Evolutionary conservation across 2,329 filamentous ascomycete genomes (phyloP).

Genomic region (Emydomyces testavorans): DNA sequence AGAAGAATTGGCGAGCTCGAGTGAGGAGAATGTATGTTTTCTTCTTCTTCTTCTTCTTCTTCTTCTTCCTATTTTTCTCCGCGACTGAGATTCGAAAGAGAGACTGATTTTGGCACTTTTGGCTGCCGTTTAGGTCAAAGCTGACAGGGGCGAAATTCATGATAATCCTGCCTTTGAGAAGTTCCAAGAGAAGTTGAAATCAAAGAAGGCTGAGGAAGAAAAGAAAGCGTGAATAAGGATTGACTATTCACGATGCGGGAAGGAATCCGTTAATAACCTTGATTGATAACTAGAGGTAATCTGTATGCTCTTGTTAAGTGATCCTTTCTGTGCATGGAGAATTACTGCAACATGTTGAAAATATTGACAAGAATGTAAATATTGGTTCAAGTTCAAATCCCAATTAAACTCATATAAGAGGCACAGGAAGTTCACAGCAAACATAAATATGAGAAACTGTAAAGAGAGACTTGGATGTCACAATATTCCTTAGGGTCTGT

Average conservation of each 20-base stretch:
- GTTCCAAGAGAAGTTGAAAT: conserved; percentile 38
- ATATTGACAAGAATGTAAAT: neutral
- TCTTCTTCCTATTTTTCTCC: neutral
- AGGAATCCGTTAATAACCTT: too few relatives aligned
- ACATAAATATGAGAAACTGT: too few relatives aligned
- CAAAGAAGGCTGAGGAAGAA: conserved; percentile 28
- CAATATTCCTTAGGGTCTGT: neutral
- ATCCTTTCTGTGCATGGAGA: neutral
- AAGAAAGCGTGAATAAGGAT: neutral
- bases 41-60: neutral
- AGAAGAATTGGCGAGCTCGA: conserved; percentile 62
- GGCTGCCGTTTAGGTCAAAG: conserved; percentile 39
- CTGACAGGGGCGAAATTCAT: conserved; percentile 44
- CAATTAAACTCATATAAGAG: too few relatives aligned
- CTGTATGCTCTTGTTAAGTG: neutral
- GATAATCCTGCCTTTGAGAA: conserved; percentile 7
- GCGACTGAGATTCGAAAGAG: neutral
- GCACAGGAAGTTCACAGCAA: too few relatives aligned
- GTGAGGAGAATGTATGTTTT: conserved; percentile 57
- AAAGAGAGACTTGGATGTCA: too few relatives aligned
- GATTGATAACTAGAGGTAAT: neutral
- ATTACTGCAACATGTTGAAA: neutral
- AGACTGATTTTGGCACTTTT: neutral
- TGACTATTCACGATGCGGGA: neutral
- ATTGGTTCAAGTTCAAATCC: neutral